Evolutionary conservation across 371 early-diverging fungal species (phyloP), one percentile per base, ranked within the genome.

Genomic region (Nosema bombycis): DNA sequence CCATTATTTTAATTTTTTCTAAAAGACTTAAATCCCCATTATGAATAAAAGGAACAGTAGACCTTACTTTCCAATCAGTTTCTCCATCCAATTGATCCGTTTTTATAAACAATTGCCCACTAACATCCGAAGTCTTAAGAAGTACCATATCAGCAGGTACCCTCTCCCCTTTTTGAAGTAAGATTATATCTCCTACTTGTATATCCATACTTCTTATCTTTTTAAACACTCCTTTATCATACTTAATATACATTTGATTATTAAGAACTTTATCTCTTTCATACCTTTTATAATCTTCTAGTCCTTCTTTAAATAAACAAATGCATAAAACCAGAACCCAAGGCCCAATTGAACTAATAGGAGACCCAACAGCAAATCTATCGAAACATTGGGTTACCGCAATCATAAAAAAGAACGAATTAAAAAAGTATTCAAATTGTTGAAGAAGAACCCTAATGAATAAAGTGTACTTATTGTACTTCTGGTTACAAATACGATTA

Each of bases 51-150:
- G 33, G 23, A 54, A 79, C 66, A 33, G 75, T 12, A 23, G 38
- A 46, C 81, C 89, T 88, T 73, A 96, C 85, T 86, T 98, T 97
- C 96, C 97, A 98, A 82, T 98, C 98, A 0, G 97, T 97, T 83
- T 97, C 97, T 75, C 98, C 98, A 84, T 97, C 98, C 58, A 98
- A 87, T 82, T 98, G 98, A 87, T 98, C 98, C 1, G 99, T 98
- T 63, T 96, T 88, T 82, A 98, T 92, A 87, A 97, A 98, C 75
- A 94, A 91, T 21, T 95, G 89, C 0, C 96, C 96, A 15, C 62
- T 66, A 18, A 85, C 87, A 75, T 95, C 95, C 0, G 89, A 89
- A 14, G 94, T 93, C 57, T 93, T 88, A 69, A 96, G 80, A 14
- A 82, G 56, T 23, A 78, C 70, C 36, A 78, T 80, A 87, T 96